Evolutionary conservation across 2,329 filamentous ascomycete species (phyloP), one percentile per base, ranked within the genome.

Genomic region (Aspergillus sojae): DNA sequence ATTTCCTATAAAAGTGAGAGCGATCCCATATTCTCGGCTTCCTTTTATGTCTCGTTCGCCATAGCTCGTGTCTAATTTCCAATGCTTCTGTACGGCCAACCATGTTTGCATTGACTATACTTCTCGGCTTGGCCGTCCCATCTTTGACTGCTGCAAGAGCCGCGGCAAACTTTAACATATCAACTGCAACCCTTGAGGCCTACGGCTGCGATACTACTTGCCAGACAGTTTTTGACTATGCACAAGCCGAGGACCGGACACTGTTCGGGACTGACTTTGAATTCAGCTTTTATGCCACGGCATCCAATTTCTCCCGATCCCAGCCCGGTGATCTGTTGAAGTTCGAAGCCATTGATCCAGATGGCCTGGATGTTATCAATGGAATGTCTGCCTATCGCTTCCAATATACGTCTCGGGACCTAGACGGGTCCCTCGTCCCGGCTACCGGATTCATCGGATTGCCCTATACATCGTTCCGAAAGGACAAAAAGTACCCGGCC

Each of bases 301-400:
- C 63, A 21, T n/a, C 28, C 39, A 61, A 61, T n/a, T 65, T 65
- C 48, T 54, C 46, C 23, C 3, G 16, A 4, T 63, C 63, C 12
- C 36, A 57, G 5, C 61, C 63, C 14, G 63, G 63, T 16, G 63
- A 65, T 45, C 54, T 65, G 12, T 45, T 65, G 32, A 65, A 65
- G 26, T 43, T 65, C 16, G 34, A 60, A 21, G 12, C 52, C 3
- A 28, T 65, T 41, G 45, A 64, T 34, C 48, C n/a, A n/a, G 16
- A n/a, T 5, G 4, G 16, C n/a, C 57, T 63, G 1, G 41, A 52
- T n/a, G 52, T 63, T 28, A 41, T 43, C 36, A 30, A 10, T 21
- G 61, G 57, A 4, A n/a, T 60, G 10, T 50, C 62, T 36, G 43
- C 52, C 28, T 63, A 63, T 21, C 58, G 41, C 30, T 36, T 52